These are phyloP conservation scores for Saccharata proteae DNA, from an alignment of 2,329 filamentous ascomycete species.

Conservation along the genomic window DNA sequence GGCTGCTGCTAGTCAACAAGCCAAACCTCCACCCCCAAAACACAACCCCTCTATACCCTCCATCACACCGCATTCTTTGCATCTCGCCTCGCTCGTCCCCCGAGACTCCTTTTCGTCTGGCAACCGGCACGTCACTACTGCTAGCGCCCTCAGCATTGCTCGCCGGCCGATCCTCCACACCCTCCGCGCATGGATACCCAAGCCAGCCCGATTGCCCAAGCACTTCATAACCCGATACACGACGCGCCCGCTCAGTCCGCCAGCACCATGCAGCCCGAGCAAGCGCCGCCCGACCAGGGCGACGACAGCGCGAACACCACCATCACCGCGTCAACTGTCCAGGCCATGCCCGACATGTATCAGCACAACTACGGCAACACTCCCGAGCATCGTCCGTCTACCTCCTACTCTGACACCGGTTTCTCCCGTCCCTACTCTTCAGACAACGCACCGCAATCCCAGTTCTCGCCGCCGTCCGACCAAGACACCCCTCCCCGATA, in stretches of 20 bases:
- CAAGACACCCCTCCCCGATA: conserved; percentile 30
- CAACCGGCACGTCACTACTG: no score
- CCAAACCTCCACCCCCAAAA: no score
- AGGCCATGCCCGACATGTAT: conserved; percentile 27
- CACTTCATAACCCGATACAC: conserved; percentile 6
- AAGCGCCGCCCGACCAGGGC: conserved; percentile 27
- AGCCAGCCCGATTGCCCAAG: conserved; percentile 8
- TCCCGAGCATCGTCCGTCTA: conserved; percentile 33
- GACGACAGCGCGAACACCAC: conserved; percentile 38
- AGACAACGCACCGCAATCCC: conserved; percentile 18
- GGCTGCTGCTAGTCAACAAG: no score
- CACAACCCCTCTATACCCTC: no score
- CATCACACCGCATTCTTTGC: no score
- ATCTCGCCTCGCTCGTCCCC: no score
- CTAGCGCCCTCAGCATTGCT: conserved; percentile 6
- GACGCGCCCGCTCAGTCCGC: conserved; percentile 6
- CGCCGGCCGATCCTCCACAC: conserved; percentile 6
- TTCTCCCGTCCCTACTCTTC: conserved; percentile 31
- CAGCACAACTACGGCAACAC: conserved; percentile 12
- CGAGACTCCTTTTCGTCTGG: no score
- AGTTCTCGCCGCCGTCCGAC: conserved; percentile 35
- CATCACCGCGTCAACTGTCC: conserved; percentile 29
- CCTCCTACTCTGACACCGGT: conserved; percentile 40
- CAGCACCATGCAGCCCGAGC: conserved; percentile 12
- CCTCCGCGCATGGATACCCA: conserved; percentile 8